These are phyloP conservation scores for Allodekkera sacchari DNA, from an alignment of 805 yeast species.

Conservation along the genomic window DNA sequence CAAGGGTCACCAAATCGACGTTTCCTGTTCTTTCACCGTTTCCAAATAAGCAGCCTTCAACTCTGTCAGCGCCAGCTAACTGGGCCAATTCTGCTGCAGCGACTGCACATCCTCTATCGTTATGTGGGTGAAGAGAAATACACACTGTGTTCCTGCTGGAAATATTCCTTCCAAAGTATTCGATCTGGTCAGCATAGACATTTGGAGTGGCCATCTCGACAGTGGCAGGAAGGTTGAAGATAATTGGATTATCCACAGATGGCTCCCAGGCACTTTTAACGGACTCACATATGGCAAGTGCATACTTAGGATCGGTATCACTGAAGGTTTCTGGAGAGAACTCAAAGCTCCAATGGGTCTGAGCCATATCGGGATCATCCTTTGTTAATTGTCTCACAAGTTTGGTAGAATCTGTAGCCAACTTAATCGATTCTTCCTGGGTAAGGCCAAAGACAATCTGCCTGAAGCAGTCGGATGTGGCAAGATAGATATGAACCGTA, in stretches of 20 bases:
- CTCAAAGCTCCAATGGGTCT: constrained; percentile 66
- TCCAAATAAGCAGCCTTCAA: constrained; percentile 79
- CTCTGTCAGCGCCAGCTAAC: constrained; percentile 82
- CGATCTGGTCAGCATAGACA: constrained; percentile 78
- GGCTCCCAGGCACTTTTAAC: constrained; percentile 74
- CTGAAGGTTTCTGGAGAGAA: constrained; percentile 77
- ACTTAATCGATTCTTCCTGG: constrained; percentile 46
- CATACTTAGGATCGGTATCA: constrained; percentile 59
- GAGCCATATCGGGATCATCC: constrained; percentile 45
- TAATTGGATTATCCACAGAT: constrained; percentile 52
- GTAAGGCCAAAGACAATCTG: constrained; percentile 61
- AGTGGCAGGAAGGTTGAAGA: constrained; percentile 79
- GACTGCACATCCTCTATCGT: constrained; percentile 84
- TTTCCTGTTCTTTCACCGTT: constrained; percentile 87
- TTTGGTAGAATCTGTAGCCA: constrained; percentile 56
- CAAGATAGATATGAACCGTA: constrained; percentile 67
- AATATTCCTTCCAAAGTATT: constrained; percentile 55
- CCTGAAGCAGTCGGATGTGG: constrained; percentile 68
- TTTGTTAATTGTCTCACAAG: constrained; percentile 61
- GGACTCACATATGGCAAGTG: constrained; percentile 61
- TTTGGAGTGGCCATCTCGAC: constrained; percentile 79
- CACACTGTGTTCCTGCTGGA: constrained; percentile 62
- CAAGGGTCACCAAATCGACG: constrained; percentile 73
- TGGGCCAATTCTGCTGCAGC: constrained; percentile 81
- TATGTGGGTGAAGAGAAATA: constrained; percentile 74